These are phyloP conservation scores for Colletotrichum navitas DNA, from an alignment of 2,329 filamentous ascomycete genomes.

Conservation along the genomic window DNA sequence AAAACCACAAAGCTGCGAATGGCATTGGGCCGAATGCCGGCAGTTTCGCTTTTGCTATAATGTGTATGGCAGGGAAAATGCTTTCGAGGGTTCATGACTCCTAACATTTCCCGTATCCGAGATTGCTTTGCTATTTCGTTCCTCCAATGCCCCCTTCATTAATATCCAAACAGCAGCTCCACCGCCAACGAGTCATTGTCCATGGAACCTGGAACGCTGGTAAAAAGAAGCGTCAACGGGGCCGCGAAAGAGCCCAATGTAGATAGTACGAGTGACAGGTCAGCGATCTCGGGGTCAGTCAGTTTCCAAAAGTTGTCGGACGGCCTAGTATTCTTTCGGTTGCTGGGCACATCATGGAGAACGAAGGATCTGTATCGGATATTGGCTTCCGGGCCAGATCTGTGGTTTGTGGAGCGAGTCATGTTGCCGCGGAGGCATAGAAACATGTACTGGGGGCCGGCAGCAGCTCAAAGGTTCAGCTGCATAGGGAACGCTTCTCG, in stretches of 20 bases:
- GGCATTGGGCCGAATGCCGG: not conserved
- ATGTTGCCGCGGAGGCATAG: constrained; percentile 44
- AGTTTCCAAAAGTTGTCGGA: no score
- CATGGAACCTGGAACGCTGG: no score
- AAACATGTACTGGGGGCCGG: not conserved
- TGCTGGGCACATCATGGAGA: no score
- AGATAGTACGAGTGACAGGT: no score
- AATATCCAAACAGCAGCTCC: no score
- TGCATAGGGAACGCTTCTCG: constrained; percentile 47
- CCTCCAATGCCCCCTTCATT: not conserved
- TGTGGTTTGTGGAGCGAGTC: constrained; percentile 45
- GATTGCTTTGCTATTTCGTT: not conserved
- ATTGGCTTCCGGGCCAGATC: constrained; percentile 45
- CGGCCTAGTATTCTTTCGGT: no score
- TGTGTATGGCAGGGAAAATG: no score
- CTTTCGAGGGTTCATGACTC: not conserved
- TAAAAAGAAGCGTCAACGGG: no score
- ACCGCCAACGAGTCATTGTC: no score
- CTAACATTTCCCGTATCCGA: not conserved
- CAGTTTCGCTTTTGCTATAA: not conserved
- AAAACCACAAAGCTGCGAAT: not conserved
- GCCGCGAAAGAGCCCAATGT: no score
- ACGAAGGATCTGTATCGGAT: constrained; percentile 24
- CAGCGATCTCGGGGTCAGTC: no score
- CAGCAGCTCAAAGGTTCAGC: constrained; percentile 42